phyloP scores from a whole-genome alignment of 352 stramenopile species.

The Pythium aphanidermatum region DNA sequence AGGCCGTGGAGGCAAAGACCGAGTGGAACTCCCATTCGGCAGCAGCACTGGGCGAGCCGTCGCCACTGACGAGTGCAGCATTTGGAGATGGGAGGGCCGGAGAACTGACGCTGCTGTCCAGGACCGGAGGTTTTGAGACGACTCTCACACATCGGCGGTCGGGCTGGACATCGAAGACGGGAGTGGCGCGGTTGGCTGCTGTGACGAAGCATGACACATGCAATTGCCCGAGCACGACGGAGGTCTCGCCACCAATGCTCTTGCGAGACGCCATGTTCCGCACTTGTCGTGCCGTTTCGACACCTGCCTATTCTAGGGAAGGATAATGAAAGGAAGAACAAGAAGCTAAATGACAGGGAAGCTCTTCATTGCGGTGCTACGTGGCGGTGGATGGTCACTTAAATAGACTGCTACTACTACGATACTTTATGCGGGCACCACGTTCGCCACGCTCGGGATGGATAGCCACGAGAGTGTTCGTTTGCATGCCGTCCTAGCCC shows the following conservation, averaged over 20 bases:
- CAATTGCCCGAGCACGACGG: constrained; percentile 32
- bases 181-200: constrained; percentile 54
- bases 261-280: constrained; percentile 1
- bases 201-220: constrained; percentile 70
- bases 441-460: too few species aligned
- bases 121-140: constrained; percentile 22
- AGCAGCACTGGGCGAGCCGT: too few species aligned
- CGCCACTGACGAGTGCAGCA: too few species aligned
- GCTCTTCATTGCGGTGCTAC: neutral
- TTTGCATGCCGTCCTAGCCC: too few species aligned
- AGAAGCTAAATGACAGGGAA: neutral
- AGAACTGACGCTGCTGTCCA: neutral
- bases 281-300: too few species aligned
- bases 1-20: constrained; percentile 44
- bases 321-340: too few species aligned
- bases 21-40: constrained; percentile 59
- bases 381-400: constrained; percentile 6
- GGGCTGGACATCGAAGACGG: constrained; percentile 50
- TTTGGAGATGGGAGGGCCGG: neutral
- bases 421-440: constrained; percentile 12
- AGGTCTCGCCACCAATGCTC: neutral
- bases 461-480: too few species aligned
- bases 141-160: constrained; percentile 40
- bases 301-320: too few species aligned
- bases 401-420: constrained; percentile 27